Evolutionary conservation across 1,284 basidiomycete species (phyloP), one percentile per base, ranked within the genome.

Genomic region (Termitomyces sp.): DNA sequence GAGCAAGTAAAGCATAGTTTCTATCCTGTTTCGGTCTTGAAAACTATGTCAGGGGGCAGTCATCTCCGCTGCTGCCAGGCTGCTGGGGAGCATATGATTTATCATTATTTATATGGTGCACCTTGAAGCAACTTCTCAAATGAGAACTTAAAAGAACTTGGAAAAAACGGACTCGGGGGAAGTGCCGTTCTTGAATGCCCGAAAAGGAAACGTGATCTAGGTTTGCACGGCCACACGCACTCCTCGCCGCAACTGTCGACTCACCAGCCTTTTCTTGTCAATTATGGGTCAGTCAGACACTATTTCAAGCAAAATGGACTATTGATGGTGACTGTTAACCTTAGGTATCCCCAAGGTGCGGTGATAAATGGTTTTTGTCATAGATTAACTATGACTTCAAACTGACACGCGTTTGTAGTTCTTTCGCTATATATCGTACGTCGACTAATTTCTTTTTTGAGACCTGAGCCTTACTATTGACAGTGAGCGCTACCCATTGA

Each of bases 401-500:
- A 46, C 53, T 45, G 37, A 58, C 51, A 52, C 50, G 39, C 47
- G 42, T 41, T 40, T 43, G 42, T 49, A 90, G 88, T 90, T 90
- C 71, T 90, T 91, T 74, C 83, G 88, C 69, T 90, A 89, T 64
- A 87, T 90, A 59, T 90, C 88, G 86, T 90, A 67, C 65, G 86
- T 74, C 11, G 40, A 53, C 48, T 30, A 14, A 18, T 11, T n/a
- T 24, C 38, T 28, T n/a, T 38, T 24, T 5, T 33, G 18, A 51
- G 64, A 13, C 66, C 28, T n/a, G 37, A 16, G 7, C 41, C 43
- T 44, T 47, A 52, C 10, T 18, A 9, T 38, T 16, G 34, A 5
- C 63, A 93, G 91, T 62, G 97, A 99, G 78, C 86, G 97, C 60
- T 99, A 99, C 69, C 96, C 97, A 56, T 82, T 99, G 63, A 99